A percentile compares a stretch with the other conserved stretches of the same genome.
Evolutionary conservation across 176 grass and related monocot genomes (phyloP).

Genomic region (Saccharum spontaneum): DNA sequence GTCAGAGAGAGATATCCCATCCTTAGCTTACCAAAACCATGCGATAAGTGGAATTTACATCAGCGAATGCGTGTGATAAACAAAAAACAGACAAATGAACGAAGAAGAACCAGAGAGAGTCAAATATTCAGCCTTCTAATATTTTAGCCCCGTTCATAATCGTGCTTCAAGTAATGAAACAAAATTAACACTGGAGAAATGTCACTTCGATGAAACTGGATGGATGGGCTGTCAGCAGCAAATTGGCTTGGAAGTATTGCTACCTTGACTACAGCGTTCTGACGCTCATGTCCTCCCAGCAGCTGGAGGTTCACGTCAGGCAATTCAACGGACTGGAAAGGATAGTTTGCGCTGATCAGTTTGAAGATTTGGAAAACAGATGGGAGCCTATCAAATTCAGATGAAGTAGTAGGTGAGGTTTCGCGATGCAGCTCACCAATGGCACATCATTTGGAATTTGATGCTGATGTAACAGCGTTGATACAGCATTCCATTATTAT

Average conservation of each 20-base stretch:
- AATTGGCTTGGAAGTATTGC: not conserved
- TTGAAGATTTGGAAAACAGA: conserved; percentile 16
- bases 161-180: too few relatives aligned
- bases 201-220: not conserved
- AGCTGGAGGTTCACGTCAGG: conserved; percentile 58
- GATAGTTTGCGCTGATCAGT: not conserved
- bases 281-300: too few relatives aligned
- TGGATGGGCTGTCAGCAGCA: not conserved
- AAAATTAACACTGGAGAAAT: not conserved
- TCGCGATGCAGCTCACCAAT: conserved; percentile 44
- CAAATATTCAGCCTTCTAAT: not conserved
- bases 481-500: conserved; percentile 45
- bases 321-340: conserved; percentile 56
- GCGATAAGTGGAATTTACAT: not conserved
- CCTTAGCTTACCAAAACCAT: conserved; percentile 43
- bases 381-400: not conserved
- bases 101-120: not conserved
- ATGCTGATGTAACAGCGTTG: conserved; percentile 65
- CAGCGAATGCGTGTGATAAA: not conserved
- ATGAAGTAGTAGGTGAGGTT: not conserved
- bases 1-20: too few relatives aligned
- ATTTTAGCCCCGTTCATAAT: not conserved
- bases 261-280: conserved; percentile 74
- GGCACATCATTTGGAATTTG: conserved; percentile 33
- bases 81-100: not conserved